Conservation (phyloP, 176 grass and related monocot genomes). For the Rhynchospora breviuscula region DNA sequence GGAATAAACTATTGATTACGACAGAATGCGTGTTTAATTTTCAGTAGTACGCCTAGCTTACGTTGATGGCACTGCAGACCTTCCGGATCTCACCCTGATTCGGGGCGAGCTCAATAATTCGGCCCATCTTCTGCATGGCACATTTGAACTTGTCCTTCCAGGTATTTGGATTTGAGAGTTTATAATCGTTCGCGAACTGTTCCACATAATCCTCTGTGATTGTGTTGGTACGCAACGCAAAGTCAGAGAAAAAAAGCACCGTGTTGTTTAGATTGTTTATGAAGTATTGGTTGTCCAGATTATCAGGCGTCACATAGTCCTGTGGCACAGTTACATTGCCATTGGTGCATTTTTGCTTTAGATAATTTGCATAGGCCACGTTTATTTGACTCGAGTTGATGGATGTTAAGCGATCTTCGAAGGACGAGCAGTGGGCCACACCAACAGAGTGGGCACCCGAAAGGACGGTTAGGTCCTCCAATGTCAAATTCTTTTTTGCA, state of each 20-base stretch:
- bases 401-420: conserved; percentile 16
- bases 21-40: neutral
- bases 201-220: neutral
- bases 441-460: conserved; percentile 53
- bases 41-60: neutral
- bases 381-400: conserved; percentile 27
- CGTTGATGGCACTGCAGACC: conserved; percentile 1
- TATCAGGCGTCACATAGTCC: conserved; percentile 22
- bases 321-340: conserved; percentile 26
- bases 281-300: conserved; percentile 41
- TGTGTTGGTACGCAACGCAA: neutral
- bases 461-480: conserved; percentile 41
- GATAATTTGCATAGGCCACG: neutral
- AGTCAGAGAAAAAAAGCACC: conserved; percentile 51
- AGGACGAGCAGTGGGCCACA: conserved; percentile 47
- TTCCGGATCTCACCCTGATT: conserved; percentile 17
- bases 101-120: neutral
- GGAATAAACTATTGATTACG: neutral
- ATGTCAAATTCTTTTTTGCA: conserved; percentile 19
- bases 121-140: conserved; percentile 25
- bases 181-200: neutral
- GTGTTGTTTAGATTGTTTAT: neutral
- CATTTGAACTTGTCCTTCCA: neutral
- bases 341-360: conserved; percentile 6
- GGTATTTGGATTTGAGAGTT: neutral